These are phyloP conservation scores for Kregervanrija delftensis DNA, from an alignment of 805 yeast genomes.

Conservation along the genomic window DNA sequence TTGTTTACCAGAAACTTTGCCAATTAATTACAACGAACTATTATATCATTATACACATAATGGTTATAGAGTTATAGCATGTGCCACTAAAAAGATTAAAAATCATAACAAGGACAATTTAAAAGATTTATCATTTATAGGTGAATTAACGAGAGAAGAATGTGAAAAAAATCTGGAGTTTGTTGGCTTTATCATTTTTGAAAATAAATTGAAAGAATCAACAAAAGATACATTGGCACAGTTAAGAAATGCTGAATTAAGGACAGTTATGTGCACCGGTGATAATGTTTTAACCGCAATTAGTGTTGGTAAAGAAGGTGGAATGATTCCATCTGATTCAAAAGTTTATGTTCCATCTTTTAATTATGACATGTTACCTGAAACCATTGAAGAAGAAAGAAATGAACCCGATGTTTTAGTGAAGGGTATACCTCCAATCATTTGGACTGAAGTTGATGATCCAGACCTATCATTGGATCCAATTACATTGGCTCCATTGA, in stretches of 20 bases:
- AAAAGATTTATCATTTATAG: constrained; percentile 42
- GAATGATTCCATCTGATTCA: constrained; percentile 40
- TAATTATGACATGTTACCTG: constrained; percentile 26
- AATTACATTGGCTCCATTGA: constrained; percentile 47
- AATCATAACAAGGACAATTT: constrained; percentile 9
- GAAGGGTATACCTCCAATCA: constrained; percentile 25
- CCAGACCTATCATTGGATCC: constrained; percentile 54
- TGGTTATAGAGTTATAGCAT: constrained; percentile 93
- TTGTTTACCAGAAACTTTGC: constrained; percentile 66
- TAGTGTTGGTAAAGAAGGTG: constrained; percentile 85
- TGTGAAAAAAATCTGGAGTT: constrained; percentile 68
- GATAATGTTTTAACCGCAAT: constrained; percentile 93
- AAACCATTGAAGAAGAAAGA: constrained; percentile 5
- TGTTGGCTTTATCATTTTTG: constrained; percentile 86
- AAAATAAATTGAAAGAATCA: constrained; percentile 74
- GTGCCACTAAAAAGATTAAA: constrained; percentile 53
- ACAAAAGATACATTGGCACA: constrained; percentile 55
- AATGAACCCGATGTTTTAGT: constrained; percentile 1
- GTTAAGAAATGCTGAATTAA: constrained; percentile 59
- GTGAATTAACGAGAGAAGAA: constrained; percentile 48
- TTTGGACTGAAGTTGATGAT: constrained; percentile 68
- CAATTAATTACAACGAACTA: constrained; percentile 64
- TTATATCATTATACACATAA: constrained; percentile 83
- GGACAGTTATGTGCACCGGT: constrained; percentile 96
- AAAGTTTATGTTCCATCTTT: constrained; percentile 59